A percentile compares a stretch with the other conserved stretches of the same genome.
These are phyloP conservation scores for Rauvolfia tetraphylla DNA, from an alignment of 257 asterid species.

Conservation along the genomic window DNA sequence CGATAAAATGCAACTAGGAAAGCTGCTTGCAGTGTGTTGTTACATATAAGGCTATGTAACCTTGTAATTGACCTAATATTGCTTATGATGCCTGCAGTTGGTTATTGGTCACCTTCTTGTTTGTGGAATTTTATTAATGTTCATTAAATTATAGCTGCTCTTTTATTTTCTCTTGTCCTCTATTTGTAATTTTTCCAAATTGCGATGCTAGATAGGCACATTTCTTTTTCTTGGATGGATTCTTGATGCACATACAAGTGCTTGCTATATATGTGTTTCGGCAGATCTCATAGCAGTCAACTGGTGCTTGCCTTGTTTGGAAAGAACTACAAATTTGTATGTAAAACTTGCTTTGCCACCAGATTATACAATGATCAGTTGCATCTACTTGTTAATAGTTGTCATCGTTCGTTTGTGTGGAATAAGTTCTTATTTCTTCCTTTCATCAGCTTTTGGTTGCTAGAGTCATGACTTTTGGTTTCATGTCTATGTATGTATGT, in stretches of 20 bases:
- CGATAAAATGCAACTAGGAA: not conserved
- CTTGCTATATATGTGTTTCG: not conserved
- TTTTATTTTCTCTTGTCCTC: too few relatives aligned
- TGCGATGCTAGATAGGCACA: too few relatives aligned
- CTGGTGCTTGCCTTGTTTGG: not conserved
- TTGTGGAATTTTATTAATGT: too few relatives aligned
- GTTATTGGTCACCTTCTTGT: not conserved
- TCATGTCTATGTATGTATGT: not conserved
- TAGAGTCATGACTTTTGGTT: not conserved
- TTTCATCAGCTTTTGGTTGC: not conserved
- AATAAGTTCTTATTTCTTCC: not conserved
- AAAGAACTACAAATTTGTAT: too few relatives aligned
- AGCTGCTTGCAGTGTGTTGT: not conserved
- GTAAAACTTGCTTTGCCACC: not conserved
- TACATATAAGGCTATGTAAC: not conserved
- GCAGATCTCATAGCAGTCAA: not conserved
- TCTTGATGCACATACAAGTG: not conserved
- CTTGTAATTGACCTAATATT: not conserved
- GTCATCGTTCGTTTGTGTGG: not conserved
- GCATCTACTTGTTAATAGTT: not conserved
- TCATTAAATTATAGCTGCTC: too few relatives aligned
- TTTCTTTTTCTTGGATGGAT: not conserved
- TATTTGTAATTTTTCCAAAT: too few relatives aligned
- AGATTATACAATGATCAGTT: not conserved
- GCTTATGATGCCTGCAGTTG: not conserved